A percentile compares a stretch with the other conserved stretches of the same genome.
phyloP scores from a whole-genome alignment of 768 basidiomycete genomes.

The Termitomyces sp. region DNA sequence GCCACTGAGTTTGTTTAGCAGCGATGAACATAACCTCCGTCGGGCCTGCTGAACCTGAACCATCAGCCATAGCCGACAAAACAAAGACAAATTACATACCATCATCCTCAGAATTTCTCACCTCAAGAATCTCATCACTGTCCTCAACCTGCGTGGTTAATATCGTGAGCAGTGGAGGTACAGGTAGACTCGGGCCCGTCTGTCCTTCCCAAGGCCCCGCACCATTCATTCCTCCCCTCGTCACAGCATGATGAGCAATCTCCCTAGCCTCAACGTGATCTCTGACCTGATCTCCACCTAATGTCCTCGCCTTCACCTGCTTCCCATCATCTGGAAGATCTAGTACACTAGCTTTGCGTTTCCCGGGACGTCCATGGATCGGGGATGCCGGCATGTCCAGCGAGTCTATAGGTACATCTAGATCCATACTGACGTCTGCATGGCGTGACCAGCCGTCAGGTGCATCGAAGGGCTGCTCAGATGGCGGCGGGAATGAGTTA shows the following conservation, averaged over 20 bases:
- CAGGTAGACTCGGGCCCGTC: slow-evolving; percentile 38
- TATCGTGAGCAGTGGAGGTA: slow-evolving; percentile 59
- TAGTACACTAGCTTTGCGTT: slow-evolving; percentile 44
- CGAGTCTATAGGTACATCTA: slow-evolving; percentile 53
- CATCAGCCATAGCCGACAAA: not conserved
- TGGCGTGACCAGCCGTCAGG: slow-evolving; percentile 33
- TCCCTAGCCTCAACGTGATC: slow-evolving; percentile 52
- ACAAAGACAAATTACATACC: slow-evolving; percentile 33
- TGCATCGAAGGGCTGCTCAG: slow-evolving; percentile 46
- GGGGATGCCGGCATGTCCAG: slow-evolving; percentile 41
- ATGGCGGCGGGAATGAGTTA: slow-evolving; percentile 44
- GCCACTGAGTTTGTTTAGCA: slow-evolving; percentile 76
- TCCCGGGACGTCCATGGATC: slow-evolving; percentile 32
- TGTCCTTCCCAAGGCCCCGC: slow-evolving; percentile 18
- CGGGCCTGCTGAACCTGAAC: slow-evolving; percentile 34
- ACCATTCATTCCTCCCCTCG: slow-evolving; percentile 8
- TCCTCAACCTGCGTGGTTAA: slow-evolving; percentile 61
- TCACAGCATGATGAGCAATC: slow-evolving; percentile 27
- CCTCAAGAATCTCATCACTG: slow-evolving; percentile 70
- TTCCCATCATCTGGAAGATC: slow-evolving; percentile 38
- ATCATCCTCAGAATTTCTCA: slow-evolving; percentile 66
- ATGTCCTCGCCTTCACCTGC: slow-evolving; percentile 43
- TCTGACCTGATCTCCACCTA: slow-evolving; percentile 65
- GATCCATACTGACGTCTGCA: slow-evolving; percentile 46
- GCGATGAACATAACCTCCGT: slow-evolving; percentile 66